Conservation (phyloP, 2,329 filamentous ascomycete species). For the Ascochyta pisi region DNA sequence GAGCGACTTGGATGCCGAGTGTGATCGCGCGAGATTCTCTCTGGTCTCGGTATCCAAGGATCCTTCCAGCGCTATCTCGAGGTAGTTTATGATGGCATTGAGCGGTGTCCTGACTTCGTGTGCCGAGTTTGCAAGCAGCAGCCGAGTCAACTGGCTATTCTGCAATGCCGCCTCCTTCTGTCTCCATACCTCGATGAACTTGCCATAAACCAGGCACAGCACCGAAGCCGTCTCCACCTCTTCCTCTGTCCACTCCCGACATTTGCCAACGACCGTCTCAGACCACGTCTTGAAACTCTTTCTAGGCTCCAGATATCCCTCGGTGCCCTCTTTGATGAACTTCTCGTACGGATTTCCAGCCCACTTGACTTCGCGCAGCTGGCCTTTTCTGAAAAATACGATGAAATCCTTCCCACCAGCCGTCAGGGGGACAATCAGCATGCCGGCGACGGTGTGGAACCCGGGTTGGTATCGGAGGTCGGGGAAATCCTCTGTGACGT, state of each 20-base stretch:
- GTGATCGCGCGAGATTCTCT: constrained; percentile 82
- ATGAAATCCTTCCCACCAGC: constrained; percentile 82
- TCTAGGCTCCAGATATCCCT: constrained; percentile 76
- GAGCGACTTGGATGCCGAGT: constrained; percentile 89
- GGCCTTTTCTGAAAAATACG: constrained; percentile 84
- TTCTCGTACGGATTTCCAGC: constrained; percentile 88
- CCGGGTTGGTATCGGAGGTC: constrained; percentile 81
- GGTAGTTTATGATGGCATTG: constrained; percentile 93
- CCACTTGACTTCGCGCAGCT: constrained; percentile 80
- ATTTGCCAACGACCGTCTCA: constrained; percentile 81
- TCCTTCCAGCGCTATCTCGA: constrained; percentile 89
- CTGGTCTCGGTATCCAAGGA: constrained; percentile 79
- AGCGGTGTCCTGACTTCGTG: constrained; percentile 90
- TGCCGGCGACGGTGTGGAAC: constrained; percentile 77
- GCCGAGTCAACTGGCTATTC: constrained; percentile 77
- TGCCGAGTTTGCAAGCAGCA: constrained; percentile 85
- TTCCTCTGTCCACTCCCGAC: constrained; percentile 86
- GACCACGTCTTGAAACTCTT: constrained; percentile 82
- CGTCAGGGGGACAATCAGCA: constrained; percentile 83
- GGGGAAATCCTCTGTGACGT: constrained; percentile 77
- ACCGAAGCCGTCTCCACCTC: constrained; percentile 89
- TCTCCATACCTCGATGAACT: constrained; percentile 91
- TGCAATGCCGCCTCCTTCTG: constrained; percentile 87
- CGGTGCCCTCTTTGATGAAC: constrained; percentile 72
- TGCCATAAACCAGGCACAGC: constrained; percentile 84